These are phyloP conservation scores for Nemania bipapillata DNA, from an alignment of 2,329 filamentous ascomycete species.

Conservation along the genomic window DNA sequence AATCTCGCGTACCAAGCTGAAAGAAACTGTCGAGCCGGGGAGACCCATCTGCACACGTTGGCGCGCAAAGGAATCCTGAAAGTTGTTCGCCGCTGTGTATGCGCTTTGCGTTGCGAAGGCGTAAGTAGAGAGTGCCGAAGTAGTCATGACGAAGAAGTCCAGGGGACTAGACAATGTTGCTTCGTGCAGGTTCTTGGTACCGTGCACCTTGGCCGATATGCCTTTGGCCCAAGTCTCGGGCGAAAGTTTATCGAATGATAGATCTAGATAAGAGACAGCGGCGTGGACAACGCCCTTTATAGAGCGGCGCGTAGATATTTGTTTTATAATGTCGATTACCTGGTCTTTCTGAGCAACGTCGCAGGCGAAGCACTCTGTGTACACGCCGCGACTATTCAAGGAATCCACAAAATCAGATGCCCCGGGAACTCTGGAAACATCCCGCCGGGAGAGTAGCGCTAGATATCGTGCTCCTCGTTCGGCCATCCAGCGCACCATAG, in stretches of 20 bases:
- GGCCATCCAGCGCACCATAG: conserved; percentile 32
- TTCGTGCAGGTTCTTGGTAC: conserved; percentile 43
- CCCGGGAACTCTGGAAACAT: conserved; percentile 1
- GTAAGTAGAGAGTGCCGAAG: conserved; percentile 36
- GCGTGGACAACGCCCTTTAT: conserved; percentile 2
- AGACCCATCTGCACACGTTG: conserved; percentile 43
- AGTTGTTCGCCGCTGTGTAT: conserved; percentile 48
- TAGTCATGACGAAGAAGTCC: conserved; percentile 47
- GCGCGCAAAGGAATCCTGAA: conserved; percentile 47
- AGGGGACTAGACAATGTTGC: conserved; percentile 35
- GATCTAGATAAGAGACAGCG: conserved; percentile 14
- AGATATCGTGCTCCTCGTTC: conserved; percentile 31
- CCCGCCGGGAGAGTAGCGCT: conserved; percentile 22
- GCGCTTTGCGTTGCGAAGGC: conserved; percentile 39
- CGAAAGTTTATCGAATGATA: conserved; percentile 30
- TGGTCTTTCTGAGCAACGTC: background rate
- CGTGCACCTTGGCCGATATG: conserved; percentile 43
- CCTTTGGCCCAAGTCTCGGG: conserved; percentile 34
- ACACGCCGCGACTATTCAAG: background rate
- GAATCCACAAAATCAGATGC: background rate
- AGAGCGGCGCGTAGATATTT: background rate
- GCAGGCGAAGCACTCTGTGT: background rate
- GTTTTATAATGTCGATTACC: background rate
- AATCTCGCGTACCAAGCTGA: conserved; percentile 43
- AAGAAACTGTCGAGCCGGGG: conserved; percentile 42